Base-by-base conservation (phyloP, 2,329 filamentous ascomycete species). In the Zasmidium angulare region DNA sequence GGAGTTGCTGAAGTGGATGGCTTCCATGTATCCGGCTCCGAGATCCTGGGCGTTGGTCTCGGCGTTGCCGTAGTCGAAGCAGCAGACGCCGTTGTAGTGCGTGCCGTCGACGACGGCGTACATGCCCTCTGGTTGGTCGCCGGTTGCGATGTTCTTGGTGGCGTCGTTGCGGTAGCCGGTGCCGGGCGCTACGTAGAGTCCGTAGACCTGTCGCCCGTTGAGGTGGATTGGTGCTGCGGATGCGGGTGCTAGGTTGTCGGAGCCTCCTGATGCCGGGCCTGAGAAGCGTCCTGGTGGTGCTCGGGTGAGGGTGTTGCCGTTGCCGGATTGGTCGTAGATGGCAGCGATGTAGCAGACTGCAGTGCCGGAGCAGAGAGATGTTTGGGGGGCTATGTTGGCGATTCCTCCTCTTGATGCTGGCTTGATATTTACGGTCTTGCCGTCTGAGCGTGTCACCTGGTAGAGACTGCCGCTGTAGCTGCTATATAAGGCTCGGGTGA, bases 21-120 rank as follows among this genome's bases (percentile, higher is more conserved):
- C 83, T 68, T 89, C 86, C 86, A 89, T 89, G 66, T 87, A 84
- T 17, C 83, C 86, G 54, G 82, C 80, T 2, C 86, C 86, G 0
- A 83, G 80, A 52, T 76, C 74, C 0, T 56, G 58, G 43, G 64
- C 75, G 64, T 64, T 76, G 9, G 68, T 72, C 60, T 77, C 75
- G 12, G 74, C 75, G 29, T 77, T 77, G 46, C 75, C 75, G 26
- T 77, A 77, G 53, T 59, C 56, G 55, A 76, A 75, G 62, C 77
- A 85, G 74, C 84, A 86, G 10, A 62, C 77, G n/a, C 70, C 75
- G 66, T 86, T 86, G 75, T 81, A 86, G 67, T 86, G 83, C 0
- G 81, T 84, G 0, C 83, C 84, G 63, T 86, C 84, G 1, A 86
- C 66, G 0, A 86, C 77, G 0, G 82, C 82, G 58, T 86, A 86